Conservation (phyloP, 164 flowering plant genomes). For the Litsea cubeba region DNA sequence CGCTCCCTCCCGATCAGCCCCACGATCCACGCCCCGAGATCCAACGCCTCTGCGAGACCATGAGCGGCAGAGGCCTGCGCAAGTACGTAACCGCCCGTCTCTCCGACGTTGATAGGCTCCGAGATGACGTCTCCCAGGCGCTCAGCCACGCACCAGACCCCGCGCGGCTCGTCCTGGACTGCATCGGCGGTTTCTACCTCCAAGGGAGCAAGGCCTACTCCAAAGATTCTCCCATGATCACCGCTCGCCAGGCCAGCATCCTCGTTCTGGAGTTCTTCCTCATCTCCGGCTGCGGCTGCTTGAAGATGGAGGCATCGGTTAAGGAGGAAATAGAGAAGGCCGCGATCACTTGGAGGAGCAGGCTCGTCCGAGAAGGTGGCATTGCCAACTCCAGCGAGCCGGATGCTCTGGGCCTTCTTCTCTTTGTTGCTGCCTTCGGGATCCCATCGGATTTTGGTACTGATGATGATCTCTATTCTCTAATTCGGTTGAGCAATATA, state of each 20-base stretch:
- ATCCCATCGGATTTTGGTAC: conserved; percentile 33
- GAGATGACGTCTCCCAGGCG: conserved; percentile 38
- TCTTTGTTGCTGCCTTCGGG: conserved; percentile 47
- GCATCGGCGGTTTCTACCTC: conserved; percentile 43
- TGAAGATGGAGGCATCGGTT: conserved; percentile 19
- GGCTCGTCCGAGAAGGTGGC: conserved; percentile 52
- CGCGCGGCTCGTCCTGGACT: conserved; percentile 39
- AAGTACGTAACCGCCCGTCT: conserved; percentile 27
- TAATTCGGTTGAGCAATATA: conserved; percentile 26
- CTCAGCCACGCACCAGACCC: conserved; percentile 35
- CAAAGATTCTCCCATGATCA: conserved; percentile 33
- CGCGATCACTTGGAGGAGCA: conserved; percentile 42
- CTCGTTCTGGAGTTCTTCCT: conserved; percentile 39
- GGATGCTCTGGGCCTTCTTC: conserved; percentile 54
- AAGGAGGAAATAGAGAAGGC: conserved; percentile 33
- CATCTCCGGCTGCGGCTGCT: conserved; percentile 9
- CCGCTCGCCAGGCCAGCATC: conserved; percentile 32
- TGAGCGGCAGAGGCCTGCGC: conserved; percentile 34
- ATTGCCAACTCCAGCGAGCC: conserved; percentile 19
- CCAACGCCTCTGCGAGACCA: conserved; percentile 24
- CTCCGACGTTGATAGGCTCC: conserved; percentile 22
- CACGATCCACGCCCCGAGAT: conserved; percentile 10
- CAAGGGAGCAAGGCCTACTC: conserved; percentile 47
- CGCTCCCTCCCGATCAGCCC: neutral
- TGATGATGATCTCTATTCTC: conserved; percentile 32